These are phyloP conservation scores for Bocquillonia castaneifolia DNA, from an alignment of 441 rosid species.

Conservation along the genomic window DNA sequence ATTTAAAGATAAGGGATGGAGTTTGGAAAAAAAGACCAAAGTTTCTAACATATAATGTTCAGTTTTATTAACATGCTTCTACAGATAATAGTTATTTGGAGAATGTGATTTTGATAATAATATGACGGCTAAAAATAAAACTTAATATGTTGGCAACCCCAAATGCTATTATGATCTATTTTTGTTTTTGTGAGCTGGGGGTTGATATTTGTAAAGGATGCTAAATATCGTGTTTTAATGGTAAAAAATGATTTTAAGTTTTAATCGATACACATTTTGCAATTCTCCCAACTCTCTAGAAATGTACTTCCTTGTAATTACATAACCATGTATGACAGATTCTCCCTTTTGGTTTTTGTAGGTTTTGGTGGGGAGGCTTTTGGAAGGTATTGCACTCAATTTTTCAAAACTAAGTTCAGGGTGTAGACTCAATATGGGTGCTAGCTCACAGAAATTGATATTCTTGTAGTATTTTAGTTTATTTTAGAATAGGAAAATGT, in stretches of 20 bases:
- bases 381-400: conserved; percentile 72
- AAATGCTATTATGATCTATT: not conserved
- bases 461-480: not conserved
- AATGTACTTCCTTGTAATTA: not conserved
- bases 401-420: conserved; percentile 7
- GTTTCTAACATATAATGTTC: not conserved
- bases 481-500: not conserved
- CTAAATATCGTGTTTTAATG: not conserved
- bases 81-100: not conserved
- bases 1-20: not conserved
- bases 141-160: not conserved
- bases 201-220: not conserved
- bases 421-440: not conserved
- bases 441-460: not conserved
- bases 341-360: conserved; percentile 32
- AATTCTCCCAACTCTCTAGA: not conserved
- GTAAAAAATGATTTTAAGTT: not conserved
- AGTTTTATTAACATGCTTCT: not conserved
- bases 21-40: not conserved
- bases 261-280: not conserved
- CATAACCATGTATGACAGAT: conserved; percentile 15
- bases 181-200: not conserved
- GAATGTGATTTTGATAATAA: conserved; percentile 1
- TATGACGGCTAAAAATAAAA: conserved; percentile 1
- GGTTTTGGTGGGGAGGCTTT: conserved; percentile 99